These are phyloP conservation scores for Trypanosoma caninum DNA, from an alignment of 208 protist genomes.

Conservation along the genomic window DNA sequence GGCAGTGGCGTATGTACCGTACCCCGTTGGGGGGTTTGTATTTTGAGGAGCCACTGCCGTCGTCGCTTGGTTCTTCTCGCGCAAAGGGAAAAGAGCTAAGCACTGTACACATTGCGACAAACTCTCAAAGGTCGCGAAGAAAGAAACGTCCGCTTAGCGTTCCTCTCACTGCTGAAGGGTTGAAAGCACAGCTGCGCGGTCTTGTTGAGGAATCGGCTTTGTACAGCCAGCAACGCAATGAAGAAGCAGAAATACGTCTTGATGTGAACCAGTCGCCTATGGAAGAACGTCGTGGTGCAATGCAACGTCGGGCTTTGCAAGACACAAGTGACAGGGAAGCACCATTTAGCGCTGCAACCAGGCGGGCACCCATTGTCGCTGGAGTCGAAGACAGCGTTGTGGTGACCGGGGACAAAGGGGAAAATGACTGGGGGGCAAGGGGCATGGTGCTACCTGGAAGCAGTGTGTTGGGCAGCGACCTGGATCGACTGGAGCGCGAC, in stretches of 20 bases:
- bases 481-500: constrained; percentile 74
- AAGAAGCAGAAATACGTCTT: constrained; percentile 14
- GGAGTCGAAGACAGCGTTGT: neutral
- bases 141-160: constrained; percentile 4
- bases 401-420: constrained; percentile 3
- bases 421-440: neutral
- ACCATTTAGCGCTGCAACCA: neutral
- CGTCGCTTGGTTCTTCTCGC: constrained; percentile 6
- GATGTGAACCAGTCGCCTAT: constrained; percentile 13
- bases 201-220: constrained; percentile 1
- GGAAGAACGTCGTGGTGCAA: constrained; percentile 16
- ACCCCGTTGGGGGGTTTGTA: constrained; percentile 18
- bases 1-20: constrained; percentile 23
- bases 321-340: neutral
- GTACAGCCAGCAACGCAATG: constrained; percentile 1
- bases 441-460: constrained; percentile 40
- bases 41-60: constrained; percentile 25
- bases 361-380: neutral
- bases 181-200: constrained; percentile 14
- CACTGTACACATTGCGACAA: constrained; percentile 6
- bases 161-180: constrained; percentile 18
- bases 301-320: neutral
- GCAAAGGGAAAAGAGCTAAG: constrained; percentile 13
- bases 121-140: neutral
- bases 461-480: constrained; percentile 71